Evolutionary conservation across 768 basidiomycete genomes (phyloP).

Genomic region (Kwoniella sp.): DNA sequence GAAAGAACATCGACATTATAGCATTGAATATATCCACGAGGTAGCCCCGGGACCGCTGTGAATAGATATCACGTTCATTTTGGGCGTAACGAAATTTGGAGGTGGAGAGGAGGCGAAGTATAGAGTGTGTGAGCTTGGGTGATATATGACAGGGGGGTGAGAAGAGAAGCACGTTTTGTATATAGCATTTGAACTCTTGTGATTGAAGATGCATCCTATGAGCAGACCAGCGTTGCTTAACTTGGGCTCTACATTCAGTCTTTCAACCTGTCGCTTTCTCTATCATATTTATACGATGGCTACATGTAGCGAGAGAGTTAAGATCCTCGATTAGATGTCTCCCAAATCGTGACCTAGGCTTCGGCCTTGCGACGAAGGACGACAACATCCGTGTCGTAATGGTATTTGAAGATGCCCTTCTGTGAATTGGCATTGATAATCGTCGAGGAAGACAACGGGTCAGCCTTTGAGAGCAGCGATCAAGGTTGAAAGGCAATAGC

Average conservation of each 20-base stretch:
- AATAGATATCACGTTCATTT: background rate
- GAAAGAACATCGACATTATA: background rate
- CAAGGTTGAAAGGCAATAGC: no score
- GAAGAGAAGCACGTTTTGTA: background rate
- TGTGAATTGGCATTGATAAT: no score
- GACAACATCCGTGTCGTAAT: constrained; percentile 64
- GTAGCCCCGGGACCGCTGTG: background rate
- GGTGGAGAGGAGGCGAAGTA: background rate
- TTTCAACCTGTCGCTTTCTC: no score
- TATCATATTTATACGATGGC: background rate
- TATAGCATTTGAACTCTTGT: background rate
- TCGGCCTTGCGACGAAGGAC: constrained; percentile 16
- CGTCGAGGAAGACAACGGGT: no score
- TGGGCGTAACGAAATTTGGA: background rate
- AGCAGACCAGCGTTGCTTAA: background rate
- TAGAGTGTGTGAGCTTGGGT: background rate
- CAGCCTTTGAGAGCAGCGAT: no score
- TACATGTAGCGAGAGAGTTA: background rate
- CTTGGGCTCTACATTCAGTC: no score
- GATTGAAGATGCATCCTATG: constrained; percentile 1
- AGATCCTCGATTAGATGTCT: background rate
- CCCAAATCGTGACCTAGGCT: background rate
- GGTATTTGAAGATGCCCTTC: constrained; percentile 75
- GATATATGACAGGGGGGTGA: background rate
- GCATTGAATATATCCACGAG: constrained; percentile 10